Base-by-base conservation (phyloP, 1,139 yeast genomes). In the Saccharomyces hybrid region DNA sequence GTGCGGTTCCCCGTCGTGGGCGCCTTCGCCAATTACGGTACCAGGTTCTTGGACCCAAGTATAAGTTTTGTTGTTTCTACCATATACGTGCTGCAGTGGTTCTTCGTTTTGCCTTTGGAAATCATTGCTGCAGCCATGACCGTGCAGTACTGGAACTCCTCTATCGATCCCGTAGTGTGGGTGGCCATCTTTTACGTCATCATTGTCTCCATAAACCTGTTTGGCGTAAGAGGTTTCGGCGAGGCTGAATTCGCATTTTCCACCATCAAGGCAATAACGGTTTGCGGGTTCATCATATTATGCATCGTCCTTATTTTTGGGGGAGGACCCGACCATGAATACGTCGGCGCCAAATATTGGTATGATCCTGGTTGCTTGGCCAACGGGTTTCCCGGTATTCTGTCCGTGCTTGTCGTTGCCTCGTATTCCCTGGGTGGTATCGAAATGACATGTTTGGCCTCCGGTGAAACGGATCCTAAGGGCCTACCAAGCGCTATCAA, bases 381-480 rank as follows among this genome's bases (percentile, higher is more conserved):
- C 62, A 79, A 54, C 58, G 86, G 83, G 56, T 86, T 80, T 75
- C 87, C 88, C 67, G 96, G 96, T 61, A 82, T 88, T 29, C 81
- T 89, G 64, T 75, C 88, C n/a, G 86, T 84, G 24, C 86, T 89
- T 63, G 88, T 89, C 52, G 80, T 86, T 12, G 91, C 95, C 3
- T 88, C 95, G 3, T 89, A 87, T 71, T 82, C 95, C 2, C 84
- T 86, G 64, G 88, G 89, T 47, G 95, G 95, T 61, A 81, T 87
- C 48, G 95, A 87, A 71, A 77, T 86, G 66, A 86, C 86, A 56
- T 95, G 95, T 54, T 75, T 89, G 60, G 90, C 95, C 19, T 90
- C 95, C 41, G 89, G 95, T 19, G 96, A 89, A 72, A 77, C 76
- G 49, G 83, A 86, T 69, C 96, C 96, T 53, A 78, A 76, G 64